Conservation (phyloP, 345 rosid species). For the Corchorus olitorius region DNA sequence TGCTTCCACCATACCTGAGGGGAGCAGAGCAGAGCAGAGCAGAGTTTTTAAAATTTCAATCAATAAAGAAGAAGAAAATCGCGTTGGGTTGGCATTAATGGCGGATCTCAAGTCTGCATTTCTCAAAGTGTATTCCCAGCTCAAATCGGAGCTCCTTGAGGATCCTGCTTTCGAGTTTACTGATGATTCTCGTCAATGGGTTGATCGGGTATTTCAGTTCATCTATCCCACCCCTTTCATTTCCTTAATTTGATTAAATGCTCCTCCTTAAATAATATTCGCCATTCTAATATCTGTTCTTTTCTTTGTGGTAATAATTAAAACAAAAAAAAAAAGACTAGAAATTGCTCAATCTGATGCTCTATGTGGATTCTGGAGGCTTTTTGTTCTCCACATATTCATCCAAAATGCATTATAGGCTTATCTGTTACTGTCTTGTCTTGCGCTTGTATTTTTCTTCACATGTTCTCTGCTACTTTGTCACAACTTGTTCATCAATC, state of each 20-base stretch:
- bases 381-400: neutral
- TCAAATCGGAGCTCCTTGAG: constrained; percentile 73
- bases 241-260: neutral
- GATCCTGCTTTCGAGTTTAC: constrained; percentile 89
- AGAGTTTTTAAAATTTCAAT: neutral
- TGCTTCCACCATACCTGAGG: neutral
- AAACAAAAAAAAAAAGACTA: no score
- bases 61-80: neutral
- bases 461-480: no score
- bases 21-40: neutral
- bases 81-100: constrained; percentile 35
- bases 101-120: constrained; percentile 78
- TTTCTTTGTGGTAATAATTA: no score
- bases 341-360: neutral
- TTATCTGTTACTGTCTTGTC: no score
- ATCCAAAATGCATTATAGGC: neutral
- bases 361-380: neutral
- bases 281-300: no score
- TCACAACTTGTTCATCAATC: no score
- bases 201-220: constrained; percentile 49
- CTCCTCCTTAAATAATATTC: no score
- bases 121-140: constrained; percentile 49
- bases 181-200: constrained; percentile 79
- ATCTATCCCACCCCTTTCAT: neutral
- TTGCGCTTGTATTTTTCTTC: neutral